Base-by-base conservation (phyloP, 2,329 filamentous ascomycete genomes). In the Arthrobotrys conoides region DNA sequence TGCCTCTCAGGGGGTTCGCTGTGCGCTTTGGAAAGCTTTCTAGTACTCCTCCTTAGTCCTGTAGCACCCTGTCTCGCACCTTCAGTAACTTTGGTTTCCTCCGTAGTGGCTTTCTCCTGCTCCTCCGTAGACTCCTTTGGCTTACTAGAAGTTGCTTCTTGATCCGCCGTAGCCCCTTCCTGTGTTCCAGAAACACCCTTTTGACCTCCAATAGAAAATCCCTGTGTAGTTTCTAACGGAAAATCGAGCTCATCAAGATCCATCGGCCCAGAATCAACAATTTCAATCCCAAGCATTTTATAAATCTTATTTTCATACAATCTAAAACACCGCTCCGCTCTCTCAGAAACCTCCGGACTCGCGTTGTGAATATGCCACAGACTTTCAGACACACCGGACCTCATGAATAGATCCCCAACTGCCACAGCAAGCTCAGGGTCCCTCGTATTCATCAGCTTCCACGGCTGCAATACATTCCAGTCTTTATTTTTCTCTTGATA, bases 371-470 rank as follows among this genome's bases (percentile, higher is more conserved):
- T 10, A 2, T 2, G 4, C 36, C 36, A 38, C 36, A 38, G 12
- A 20, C 6, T 18, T 18, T 10, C 24, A 49, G 5, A 49, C n/a
- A 67, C 61, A 27, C 70, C 70, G 6, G 38, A 22, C 16, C 22
- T 27, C 30, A 30, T 59, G 24, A 73, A 10, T 12, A 30, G 3
- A 2, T 14, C 22, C 10, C 18, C 27, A 1, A 73, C 6, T 16
- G 53, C 18, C 22, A 20, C 14, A 8, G 38, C 61, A 6, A 61
- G 55, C 8, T 3, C 33, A 5, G 38, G 22, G 4, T 20, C 46
- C 20, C 59, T 61, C 27, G 41, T 41, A 5, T 36, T 51, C 36
- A 49, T 73, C 61, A 51, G 61, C 0, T 6, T 20, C 70, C 70
- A 73, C n/a, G 70, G 70, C 6, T 18, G 61, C 2, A n/a, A 49